Evolutionary conservation across 805 yeast species (phyloP).

Genomic region (Ogataea polymorpha): DNA sequence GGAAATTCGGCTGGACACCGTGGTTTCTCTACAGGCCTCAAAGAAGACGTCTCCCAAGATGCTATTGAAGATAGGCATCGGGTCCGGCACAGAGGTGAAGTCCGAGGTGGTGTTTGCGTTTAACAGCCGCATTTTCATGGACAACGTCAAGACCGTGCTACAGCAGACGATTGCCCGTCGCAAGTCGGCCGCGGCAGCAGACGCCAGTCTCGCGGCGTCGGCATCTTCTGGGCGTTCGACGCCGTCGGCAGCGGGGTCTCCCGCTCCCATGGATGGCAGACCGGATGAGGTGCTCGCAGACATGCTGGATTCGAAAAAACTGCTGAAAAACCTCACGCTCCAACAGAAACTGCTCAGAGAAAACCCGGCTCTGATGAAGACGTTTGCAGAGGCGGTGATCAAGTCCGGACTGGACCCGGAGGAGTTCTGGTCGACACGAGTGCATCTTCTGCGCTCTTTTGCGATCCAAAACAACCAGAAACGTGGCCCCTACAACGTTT

Average conservation of each 20-base stretch:
- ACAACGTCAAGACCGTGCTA: constrained; percentile 60
- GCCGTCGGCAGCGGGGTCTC: constrained; percentile 12
- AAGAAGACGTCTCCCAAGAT: constrained; percentile 64
- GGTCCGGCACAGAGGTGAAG: constrained; percentile 31
- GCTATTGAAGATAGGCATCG: constrained; percentile 53
- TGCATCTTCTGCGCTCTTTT: constrained; percentile 76
- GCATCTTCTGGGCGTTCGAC: constrained; percentile 2
- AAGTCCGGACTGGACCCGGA: constrained; percentile 69
- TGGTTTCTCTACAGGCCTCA: constrained; percentile 61
- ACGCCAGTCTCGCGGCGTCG: constrained; percentile 21
- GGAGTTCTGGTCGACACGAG: constrained; percentile 84
- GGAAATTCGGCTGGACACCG: constrained; percentile 40
- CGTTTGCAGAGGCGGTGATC: constrained; percentile 87
- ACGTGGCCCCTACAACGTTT: constrained; percentile 88
- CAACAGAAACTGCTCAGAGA: constrained; percentile 76
- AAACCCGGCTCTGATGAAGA: constrained; percentile 63
- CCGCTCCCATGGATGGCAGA: constrained; percentile 17
- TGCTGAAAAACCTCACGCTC: constrained; percentile 67
- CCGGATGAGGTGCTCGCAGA: constrained; percentile 31
- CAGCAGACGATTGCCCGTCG: constrained; percentile 68
- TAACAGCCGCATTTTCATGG: constrained; percentile 72
- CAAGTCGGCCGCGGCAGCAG: constrained; percentile 49
- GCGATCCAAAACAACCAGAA: constrained; percentile 84
- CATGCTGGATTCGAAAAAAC: constrained; percentile 51
- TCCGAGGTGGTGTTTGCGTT: constrained; percentile 52